phyloP scores from a whole-genome alignment of 176 grass and related monocot species.

The Bromus sterilis region DNA sequence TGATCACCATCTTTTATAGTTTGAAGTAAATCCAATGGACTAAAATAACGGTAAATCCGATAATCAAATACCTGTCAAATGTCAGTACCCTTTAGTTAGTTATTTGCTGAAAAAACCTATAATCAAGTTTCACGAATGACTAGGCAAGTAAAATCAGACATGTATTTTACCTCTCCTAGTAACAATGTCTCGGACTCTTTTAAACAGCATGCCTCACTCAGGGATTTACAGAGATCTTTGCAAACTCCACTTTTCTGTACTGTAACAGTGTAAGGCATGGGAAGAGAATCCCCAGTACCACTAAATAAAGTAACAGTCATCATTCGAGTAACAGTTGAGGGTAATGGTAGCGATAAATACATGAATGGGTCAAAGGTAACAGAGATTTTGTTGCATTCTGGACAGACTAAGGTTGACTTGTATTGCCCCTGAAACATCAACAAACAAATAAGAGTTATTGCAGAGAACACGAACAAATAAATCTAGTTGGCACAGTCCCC shows the following conservation, averaged over 20 bases:
- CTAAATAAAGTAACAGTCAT: conserved; percentile 90
- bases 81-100: not conserved
- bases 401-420: conserved; percentile 95
- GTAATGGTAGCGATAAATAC: conserved; percentile 90
- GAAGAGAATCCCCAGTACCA: conserved; percentile 64
- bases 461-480: not conserved
- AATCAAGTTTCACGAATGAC: not conserved
- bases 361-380: conserved; percentile 99
- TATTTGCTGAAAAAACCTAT: not conserved
- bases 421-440: conserved; percentile 81
- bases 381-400: conserved; percentile 83
- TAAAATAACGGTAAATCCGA: conserved; percentile 70
- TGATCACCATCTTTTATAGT: conserved; percentile 82
- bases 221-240: conserved; percentile 60
- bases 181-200: conserved; percentile 64
- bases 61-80: conserved; percentile 65
- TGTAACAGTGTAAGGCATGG: conserved; percentile 78
- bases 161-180: conserved; percentile 69
- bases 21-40: conserved; percentile 39
- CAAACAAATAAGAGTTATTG: conserved; percentile 19
- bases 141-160: not conserved
- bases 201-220: conserved; percentile 59
- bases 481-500: not conserved
- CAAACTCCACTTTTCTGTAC: conserved; percentile 70
- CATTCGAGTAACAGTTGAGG: conserved; percentile 69